Evolutionary conservation across 257 asterid species (phyloP).

Genomic region (Solanum clarkiae): DNA sequence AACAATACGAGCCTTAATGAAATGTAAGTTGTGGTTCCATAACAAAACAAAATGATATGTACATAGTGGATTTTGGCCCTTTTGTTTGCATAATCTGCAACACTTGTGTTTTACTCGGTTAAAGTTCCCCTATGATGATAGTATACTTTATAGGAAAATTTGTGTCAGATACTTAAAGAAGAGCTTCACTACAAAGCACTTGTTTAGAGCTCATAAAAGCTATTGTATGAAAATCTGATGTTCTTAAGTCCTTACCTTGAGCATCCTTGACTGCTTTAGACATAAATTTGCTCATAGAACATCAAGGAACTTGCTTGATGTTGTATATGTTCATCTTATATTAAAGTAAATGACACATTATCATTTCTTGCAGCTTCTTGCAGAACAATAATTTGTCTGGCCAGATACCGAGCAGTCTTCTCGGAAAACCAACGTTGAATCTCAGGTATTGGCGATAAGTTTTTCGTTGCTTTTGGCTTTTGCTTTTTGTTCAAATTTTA

Average conservation of each 20-base stretch:
- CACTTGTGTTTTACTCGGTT: not conserved
- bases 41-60: not conserved
- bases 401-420: constrained; percentile 51
- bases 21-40: constrained; percentile 46
- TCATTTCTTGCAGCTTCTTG: constrained; percentile 41
- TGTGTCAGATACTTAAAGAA: not conserved
- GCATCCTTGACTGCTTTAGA: not conserved
- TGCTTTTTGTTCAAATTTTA: not conserved
- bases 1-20: constrained; percentile 31
- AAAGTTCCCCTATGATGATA: not conserved
- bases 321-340: not conserved
- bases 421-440: constrained; percentile 36
- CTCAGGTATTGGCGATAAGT: constrained; percentile 28
- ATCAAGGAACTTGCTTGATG: not conserved
- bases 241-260: not conserved
- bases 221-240: not conserved
- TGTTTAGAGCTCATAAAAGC: not conserved
- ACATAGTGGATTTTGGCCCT: not conserved
- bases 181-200: not conserved
- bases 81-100: not conserved
- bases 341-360: not conserved
- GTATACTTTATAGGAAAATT: not conserved
- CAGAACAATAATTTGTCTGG: constrained; percentile 92
- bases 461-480: not conserved
- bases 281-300: not conserved